Conservation (phyloP, 1,139 yeast genomes). For the Wickerhamiella pararugosa region DNA sequence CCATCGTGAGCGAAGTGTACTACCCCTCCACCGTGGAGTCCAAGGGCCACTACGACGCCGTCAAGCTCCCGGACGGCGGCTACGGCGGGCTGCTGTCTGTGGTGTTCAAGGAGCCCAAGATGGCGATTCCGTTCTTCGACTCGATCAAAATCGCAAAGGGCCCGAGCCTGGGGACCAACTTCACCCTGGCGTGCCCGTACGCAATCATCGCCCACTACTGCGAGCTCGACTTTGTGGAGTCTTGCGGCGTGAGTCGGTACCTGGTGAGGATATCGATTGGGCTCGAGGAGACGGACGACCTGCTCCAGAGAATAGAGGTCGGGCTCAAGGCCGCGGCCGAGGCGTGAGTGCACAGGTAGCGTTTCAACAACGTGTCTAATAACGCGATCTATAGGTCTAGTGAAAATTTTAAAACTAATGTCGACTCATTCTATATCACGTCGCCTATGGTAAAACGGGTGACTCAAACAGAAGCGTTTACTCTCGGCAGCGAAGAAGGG, state of each 20-base stretch:
- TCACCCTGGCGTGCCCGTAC: conserved; percentile 85
- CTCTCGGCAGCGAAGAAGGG: conserved; percentile 2
- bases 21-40: conserved; percentile 52
- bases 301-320: conserved; percentile 27
- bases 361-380: conserved; percentile 5
- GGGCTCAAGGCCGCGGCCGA: conserved; percentile 20
- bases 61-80: conserved; percentile 62
- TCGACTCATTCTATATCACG: conserved; percentile 21
- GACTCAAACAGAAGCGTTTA: conserved; percentile 21
- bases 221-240: conserved; percentile 67
- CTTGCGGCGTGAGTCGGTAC: conserved; percentile 74
- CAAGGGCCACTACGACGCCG: conserved; percentile 50
- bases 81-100: conserved; percentile 85
- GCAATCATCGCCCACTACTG: conserved; percentile 76
- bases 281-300: conserved; percentile 29
- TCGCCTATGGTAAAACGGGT: conserved; percentile 13
- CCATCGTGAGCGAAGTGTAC: conserved; percentile 41
- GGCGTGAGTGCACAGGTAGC: conserved; percentile 6
- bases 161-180: conserved; percentile 87
- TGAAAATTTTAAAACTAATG: conserved; percentile 9
- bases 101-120: conserved; percentile 48
- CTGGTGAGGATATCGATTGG: conserved; percentile 81
- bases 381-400: conserved; percentile 7
- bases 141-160: conserved; percentile 69
- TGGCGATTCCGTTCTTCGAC: conserved; percentile 65